Evolutionary conservation across 2,329 filamentous ascomycete genomes (phyloP).

Genomic region (Verticillium klebahnii): DNA sequence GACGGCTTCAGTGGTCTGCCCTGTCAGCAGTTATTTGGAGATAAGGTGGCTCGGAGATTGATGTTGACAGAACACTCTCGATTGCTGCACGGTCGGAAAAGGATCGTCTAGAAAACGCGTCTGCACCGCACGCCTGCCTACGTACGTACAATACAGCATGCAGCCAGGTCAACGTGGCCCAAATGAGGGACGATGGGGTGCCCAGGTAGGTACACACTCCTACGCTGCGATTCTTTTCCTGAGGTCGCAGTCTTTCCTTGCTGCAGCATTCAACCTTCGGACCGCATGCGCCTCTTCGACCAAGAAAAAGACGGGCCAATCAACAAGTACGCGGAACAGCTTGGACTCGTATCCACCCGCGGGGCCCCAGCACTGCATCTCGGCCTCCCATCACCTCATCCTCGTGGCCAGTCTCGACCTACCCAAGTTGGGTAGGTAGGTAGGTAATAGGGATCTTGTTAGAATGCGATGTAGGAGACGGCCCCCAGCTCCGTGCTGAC

Average conservation of each 20-base stretch:
- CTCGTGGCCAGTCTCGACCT: not conserved
- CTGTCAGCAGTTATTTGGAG: not conserved
- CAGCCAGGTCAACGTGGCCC: not conserved
- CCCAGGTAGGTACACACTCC: too few species aligned
- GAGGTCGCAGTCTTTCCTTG: not conserved
- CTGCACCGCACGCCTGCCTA: not conserved
- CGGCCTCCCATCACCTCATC: not conserved
- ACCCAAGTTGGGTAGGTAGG: too few species aligned
- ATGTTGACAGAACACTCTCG: not conserved
- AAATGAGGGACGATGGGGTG: not conserved
- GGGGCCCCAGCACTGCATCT: not conserved
- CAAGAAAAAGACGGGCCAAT: not conserved
- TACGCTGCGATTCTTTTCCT: not conserved
- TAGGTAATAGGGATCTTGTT: too few species aligned
- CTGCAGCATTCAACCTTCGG: not conserved
- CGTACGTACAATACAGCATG: not conserved
- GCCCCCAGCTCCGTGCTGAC: not conserved
- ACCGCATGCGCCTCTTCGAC: not conserved
- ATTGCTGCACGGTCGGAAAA: not conserved
- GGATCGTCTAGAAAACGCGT: not conserved
- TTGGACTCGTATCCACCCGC: not conserved
- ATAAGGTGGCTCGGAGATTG: not conserved
- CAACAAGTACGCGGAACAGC: not conserved
- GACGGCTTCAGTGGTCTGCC: not conserved
- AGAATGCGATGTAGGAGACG: not conserved